These are phyloP conservation scores for Eugenia klotzschiana DNA, from an alignment of 441 rosid species.

Conservation along the genomic window DNA sequence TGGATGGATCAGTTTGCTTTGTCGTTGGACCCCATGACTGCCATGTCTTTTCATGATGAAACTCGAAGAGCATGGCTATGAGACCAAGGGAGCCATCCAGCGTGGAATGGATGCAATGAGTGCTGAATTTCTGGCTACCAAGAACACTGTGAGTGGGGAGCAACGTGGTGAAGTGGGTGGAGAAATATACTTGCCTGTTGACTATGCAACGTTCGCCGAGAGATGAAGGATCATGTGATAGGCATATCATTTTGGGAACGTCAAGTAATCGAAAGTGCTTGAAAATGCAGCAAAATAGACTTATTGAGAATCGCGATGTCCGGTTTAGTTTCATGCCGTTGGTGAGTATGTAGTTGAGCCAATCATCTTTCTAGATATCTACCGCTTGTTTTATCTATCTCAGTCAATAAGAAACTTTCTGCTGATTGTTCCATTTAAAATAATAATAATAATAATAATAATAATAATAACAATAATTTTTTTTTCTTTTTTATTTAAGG, in stretches of 20 bases:
- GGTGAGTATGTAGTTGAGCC: slow-evolving; percentile 38
- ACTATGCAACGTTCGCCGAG: slow-evolving; percentile 30
- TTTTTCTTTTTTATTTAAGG: too few species aligned
- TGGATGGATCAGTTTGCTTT: slow-evolving; percentile 99
- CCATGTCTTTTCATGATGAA: slow-evolving; percentile 94
- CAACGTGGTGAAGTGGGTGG: slow-evolving; percentile 95
- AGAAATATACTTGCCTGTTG: slow-evolving; percentile 77
- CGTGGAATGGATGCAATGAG: slow-evolving; percentile 95
- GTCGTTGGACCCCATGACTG: slow-evolving; percentile 95
- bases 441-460: too few species aligned
- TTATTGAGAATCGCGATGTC: slow-evolving; percentile 1
- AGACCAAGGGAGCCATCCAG: slow-evolving; percentile 80
- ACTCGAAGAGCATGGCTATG: slow-evolving; percentile 94
- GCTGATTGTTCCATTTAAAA: neutral
- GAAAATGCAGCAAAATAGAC: neutral
- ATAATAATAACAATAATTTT: too few species aligned
- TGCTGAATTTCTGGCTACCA: slow-evolving; percentile 72
- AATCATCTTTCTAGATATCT: slow-evolving; percentile 4
- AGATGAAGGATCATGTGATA: slow-evolving; percentile 30
- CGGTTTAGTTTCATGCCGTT: slow-evolving; percentile 12
- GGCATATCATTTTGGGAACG: neutral
- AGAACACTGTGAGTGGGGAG: slow-evolving; percentile 86
- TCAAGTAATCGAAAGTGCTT: neutral
- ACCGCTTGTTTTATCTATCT: slow-evolving; percentile 5
- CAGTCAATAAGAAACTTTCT: slow-evolving; percentile 11